Evolutionary conservation across 2,329 filamentous ascomycete species (phyloP).

Genomic region (Aureobasidium sp.): DNA sequence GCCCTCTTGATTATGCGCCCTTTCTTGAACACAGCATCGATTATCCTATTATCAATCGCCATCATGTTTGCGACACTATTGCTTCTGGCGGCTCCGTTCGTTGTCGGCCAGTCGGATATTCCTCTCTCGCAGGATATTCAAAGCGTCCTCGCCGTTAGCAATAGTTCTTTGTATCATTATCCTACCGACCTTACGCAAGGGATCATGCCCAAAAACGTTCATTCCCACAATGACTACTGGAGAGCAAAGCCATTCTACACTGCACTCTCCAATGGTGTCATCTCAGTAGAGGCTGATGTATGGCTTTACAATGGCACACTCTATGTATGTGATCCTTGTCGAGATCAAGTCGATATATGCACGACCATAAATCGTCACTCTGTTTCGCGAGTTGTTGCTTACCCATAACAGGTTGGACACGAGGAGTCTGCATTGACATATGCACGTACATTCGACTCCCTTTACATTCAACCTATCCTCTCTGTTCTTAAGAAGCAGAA

Average conservation of each 20-base stretch:
- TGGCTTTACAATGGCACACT: conserved; percentile 44
- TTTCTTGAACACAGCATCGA: background rate
- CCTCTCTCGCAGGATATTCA: conserved; percentile 42
- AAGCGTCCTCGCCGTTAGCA: conserved; percentile 46
- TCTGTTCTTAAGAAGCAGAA: conserved; percentile 48
- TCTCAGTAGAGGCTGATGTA: conserved; percentile 52
- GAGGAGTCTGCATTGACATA: conserved; percentile 42
- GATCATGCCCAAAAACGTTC: conserved; percentile 45
- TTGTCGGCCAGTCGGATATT: conserved; percentile 23
- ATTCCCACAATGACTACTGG: conserved; percentile 55
- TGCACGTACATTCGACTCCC: conserved; percentile 44
- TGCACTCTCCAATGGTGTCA: conserved; percentile 48
- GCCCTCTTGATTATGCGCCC: background rate
- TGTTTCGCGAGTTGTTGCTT: too few species aligned
- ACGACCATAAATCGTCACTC: too few species aligned
- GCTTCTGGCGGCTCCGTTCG: conserved; percentile 1
- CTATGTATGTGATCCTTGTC: too few species aligned
- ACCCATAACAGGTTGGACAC: conserved; percentile 54
- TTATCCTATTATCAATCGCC: background rate
- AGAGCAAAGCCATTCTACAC: conserved; percentile 38
- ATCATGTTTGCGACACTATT: conserved; percentile 2
- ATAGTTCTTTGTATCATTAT: conserved; percentile 44
- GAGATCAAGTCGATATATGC: too few species aligned
- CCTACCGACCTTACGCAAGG: conserved; percentile 53
- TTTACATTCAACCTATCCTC: conserved; percentile 53